phyloP scores from a whole-genome alignment of 2,329 filamentous ascomycete species.

The Fusarium nisikadoi region DNA sequence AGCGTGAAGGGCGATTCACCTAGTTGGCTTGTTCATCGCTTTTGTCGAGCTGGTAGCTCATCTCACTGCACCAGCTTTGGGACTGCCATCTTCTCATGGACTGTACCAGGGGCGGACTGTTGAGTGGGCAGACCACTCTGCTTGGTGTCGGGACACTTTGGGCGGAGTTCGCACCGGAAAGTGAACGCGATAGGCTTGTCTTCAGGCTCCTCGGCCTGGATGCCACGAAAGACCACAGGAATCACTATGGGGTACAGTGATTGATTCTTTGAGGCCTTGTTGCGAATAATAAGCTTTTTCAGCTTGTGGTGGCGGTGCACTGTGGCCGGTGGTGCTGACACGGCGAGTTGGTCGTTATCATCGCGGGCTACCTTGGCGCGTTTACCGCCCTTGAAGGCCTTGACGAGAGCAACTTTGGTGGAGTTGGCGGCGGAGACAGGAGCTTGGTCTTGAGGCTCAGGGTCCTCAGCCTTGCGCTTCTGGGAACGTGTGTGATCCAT shows the following conservation, averaged over 20 bases:
- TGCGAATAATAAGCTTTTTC: neutral
- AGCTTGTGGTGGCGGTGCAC: neutral
- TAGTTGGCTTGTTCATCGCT: neutral
- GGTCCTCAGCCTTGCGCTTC: neutral
- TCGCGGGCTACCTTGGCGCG: neutral
- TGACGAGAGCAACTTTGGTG: neutral
- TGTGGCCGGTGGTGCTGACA: neutral
- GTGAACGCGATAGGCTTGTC: neutral
- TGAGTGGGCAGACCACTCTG: neutral
- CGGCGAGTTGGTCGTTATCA: neutral
- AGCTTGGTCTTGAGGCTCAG: neutral
- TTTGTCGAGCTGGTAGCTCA: neutral
- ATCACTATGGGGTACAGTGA: neutral
- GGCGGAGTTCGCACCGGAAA: neutral
- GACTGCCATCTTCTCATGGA: neutral
- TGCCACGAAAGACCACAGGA: neutral
- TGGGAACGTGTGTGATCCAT: neutral
- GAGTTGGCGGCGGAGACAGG: accelerated
- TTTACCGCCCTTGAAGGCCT: neutral
- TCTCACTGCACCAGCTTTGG: neutral
- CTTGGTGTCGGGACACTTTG: neutral
- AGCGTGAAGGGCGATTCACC: too few species aligned
- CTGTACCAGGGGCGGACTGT: neutral
- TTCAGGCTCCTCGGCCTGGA: neutral
- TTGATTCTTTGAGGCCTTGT: neutral